Percentiles rank a stretch among this genome's conserved stretches.
Conservation (phyloP, 2,329 filamentous ascomycete genomes). For the Fonsecaea erecta region DNA sequence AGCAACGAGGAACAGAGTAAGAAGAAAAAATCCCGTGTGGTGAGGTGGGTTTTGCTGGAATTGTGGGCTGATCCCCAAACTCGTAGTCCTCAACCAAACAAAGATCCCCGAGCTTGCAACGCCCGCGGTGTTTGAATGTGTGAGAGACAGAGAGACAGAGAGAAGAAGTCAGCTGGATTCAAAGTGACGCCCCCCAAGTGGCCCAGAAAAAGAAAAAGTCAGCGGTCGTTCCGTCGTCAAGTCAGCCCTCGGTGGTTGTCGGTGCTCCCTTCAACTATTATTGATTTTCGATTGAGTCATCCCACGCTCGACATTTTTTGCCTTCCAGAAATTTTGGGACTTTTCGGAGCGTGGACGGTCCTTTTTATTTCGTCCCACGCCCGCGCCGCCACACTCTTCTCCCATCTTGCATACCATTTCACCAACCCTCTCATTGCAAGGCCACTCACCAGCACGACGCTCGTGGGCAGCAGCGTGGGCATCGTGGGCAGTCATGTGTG, state of each 20-base stretch:
- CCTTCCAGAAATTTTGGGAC: conserved; percentile 29
- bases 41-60: conserved; percentile 1
- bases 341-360: conserved; percentile 14
- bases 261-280: conserved; percentile 14
- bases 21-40: conserved; percentile 1
- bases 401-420: conserved; percentile 36
- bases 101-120: neutral
- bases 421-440: conserved; percentile 23
- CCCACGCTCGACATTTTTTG: conserved; percentile 24
- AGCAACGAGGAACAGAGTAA: neutral
- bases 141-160: too few species aligned
- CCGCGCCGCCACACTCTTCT: conserved; percentile 33
- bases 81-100: neutral
- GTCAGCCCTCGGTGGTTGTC: neutral
- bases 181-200: neutral
- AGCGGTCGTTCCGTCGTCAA: conserved; percentile 4
- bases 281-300: conserved; percentile 25
- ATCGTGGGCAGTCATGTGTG: conserved; percentile 72
- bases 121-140: conserved; percentile 2
- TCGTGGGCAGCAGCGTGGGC: conserved; percentile 32
- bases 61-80: neutral
- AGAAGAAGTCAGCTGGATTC: conserved; percentile 1
- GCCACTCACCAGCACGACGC: conserved; percentile 10
- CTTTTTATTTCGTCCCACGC: conserved; percentile 34
- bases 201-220: neutral